Evolutionary conservation across 257 asterid species (phyloP).

Genomic region (Capsicum pubescens): DNA sequence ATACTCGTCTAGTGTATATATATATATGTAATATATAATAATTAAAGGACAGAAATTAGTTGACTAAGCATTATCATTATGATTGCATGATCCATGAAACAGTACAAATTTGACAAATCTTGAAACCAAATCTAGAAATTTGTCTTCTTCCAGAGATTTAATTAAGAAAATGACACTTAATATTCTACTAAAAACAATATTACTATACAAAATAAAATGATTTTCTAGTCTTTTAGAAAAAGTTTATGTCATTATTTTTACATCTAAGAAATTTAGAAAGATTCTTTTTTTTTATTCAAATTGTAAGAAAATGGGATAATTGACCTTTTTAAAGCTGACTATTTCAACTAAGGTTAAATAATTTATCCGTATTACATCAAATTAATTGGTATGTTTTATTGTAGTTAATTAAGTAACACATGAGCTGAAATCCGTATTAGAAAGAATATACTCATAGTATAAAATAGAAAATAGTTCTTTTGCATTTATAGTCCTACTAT

Average conservation of each 20-base stretch:
- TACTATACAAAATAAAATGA: no score
- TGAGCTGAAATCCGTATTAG: background rate
- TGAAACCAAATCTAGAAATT: conserved; percentile 12
- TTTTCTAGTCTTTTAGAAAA: no score
- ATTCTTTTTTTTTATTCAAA: no score
- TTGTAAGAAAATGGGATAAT: background rate
- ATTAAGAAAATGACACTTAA: background rate
- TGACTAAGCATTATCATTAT: background rate
- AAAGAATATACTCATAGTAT: no score
- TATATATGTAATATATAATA: background rate
- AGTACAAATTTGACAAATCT: conserved; percentile 11
- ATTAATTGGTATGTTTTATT: background rate
- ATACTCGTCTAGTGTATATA: no score
- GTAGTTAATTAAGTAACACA: background rate
- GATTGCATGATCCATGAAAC: background rate
- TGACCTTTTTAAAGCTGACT: background rate
- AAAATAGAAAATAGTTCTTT: background rate
- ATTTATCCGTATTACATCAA: background rate
- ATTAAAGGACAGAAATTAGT: conserved; percentile 5
- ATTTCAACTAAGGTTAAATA: background rate
- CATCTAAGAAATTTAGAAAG: no score
- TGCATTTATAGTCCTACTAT: no score
- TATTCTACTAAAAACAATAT: no score
- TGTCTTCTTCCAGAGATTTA: background rate
- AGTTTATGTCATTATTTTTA: no score